A percentile compares a stretch with the other conserved stretches of the same genome.
phyloP scores from a whole-genome alignment of 345 rosid species.

The Ricinus communis region DNA sequence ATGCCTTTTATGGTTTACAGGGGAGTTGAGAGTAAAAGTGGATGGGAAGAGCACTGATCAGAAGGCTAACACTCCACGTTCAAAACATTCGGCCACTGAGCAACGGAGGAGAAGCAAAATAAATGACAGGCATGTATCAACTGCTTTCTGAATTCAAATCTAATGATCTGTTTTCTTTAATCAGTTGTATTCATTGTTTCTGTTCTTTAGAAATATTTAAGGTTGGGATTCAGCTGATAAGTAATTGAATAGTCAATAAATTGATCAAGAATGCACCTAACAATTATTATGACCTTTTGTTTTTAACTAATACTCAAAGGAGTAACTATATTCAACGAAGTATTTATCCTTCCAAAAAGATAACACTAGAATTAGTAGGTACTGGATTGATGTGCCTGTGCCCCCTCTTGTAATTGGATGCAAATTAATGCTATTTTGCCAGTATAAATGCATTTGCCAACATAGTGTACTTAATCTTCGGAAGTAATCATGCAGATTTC shows the following conservation, averaged over 20 bases:
- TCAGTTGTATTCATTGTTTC: neutral
- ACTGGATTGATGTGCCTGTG: no score
- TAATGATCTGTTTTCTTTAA: neutral
- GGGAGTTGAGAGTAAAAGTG: constrained; percentile 61
- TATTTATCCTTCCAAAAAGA: no score
- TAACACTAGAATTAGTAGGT: no score
- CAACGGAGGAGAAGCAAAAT: constrained; percentile 98
- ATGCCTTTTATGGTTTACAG: constrained; percentile 27
- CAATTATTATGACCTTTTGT: no score
- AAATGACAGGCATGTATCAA: constrained; percentile 67
- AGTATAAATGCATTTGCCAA: neutral
- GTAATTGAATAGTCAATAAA: neutral
- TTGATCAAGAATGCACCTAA: no score
- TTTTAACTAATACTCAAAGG: no score
- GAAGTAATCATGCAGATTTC: constrained; percentile 62
- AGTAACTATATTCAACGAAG: no score
- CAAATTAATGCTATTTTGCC: neutral
- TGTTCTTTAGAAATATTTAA: neutral
- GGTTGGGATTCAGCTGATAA: neutral
- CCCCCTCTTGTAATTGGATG: neutral
- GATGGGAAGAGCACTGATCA: constrained; percentile 71
- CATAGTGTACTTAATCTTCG: neutral
- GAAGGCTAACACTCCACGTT: constrained; percentile 81
- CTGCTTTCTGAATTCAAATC: neutral
- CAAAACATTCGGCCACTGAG: constrained; percentile 98